Evolutionary conservation across 768 basidiomycete species (phyloP).

Genomic region (Trametes cingulata): DNA sequence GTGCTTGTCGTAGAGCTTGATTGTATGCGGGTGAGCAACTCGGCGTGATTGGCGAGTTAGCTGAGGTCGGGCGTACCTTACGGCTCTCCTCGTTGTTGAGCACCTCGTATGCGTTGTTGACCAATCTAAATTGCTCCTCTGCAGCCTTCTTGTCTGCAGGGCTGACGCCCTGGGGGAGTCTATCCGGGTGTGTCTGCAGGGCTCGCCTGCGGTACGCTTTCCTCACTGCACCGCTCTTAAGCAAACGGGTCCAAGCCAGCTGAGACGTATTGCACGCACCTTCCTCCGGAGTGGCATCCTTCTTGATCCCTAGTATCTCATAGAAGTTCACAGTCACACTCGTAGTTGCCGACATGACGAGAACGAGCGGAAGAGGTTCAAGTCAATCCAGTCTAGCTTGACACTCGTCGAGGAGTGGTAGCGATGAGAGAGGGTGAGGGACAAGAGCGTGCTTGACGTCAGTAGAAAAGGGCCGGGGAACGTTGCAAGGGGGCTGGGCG

Average conservation of each 20-base stretch:
- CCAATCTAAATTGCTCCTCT: constrained; percentile 64
- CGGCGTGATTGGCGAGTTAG: neutral
- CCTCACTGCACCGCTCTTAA: constrained; percentile 49
- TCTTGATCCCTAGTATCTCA: constrained; percentile 55
- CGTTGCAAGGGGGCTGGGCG: neutral
- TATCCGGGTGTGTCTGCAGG: constrained; percentile 74
- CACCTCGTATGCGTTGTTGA: constrained; percentile 80
- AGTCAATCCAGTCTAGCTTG: neutral
- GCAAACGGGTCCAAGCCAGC: too few relatives aligned
- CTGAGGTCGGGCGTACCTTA: constrained; percentile 37
- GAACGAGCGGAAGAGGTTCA: neutral
- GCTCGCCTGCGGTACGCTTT: constrained; percentile 78
- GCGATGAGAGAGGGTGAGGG: neutral
- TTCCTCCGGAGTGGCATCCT: constrained; percentile 61
- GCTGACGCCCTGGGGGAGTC: constrained; percentile 58
- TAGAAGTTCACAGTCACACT: constrained; percentile 45
- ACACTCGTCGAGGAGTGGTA: neutral
- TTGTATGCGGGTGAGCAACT: neutral
- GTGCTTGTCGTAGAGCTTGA: constrained; percentile 66
- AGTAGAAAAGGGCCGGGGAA: constrained; percentile 7
- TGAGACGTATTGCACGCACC: constrained; percentile 42
- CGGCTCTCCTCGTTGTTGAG: constrained; percentile 63
- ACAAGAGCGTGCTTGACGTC: constrained; percentile 1
- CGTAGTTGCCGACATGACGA: neutral
- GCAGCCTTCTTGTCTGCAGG: constrained; percentile 56